These are phyloP conservation scores for Stachybotrys chartarum DNA, from an alignment of 2,329 filamentous ascomycete species.

Conservation along the genomic window DNA sequence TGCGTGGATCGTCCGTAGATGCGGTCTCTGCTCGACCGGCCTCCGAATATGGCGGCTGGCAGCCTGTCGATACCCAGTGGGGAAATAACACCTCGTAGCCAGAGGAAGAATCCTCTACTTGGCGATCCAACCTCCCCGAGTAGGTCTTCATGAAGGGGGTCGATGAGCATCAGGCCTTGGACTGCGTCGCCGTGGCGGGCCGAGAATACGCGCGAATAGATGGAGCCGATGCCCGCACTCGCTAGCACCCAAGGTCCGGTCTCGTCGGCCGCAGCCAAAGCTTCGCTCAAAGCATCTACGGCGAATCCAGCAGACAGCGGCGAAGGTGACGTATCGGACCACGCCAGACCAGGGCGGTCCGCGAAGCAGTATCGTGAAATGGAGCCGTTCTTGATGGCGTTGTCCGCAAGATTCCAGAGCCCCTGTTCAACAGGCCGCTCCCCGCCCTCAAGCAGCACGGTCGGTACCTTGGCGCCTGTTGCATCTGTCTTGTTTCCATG, in stretches of 20 bases:
- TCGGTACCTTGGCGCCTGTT: slow-evolving; percentile 54
- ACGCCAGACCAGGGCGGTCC: slow-evolving; percentile 83
- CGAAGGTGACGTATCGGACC: slow-evolving; percentile 85
- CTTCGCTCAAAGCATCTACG: slow-evolving; percentile 82
- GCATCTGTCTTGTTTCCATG: slow-evolving; percentile 57
- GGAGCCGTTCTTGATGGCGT: slow-evolving; percentile 68
- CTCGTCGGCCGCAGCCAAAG: slow-evolving; percentile 72
- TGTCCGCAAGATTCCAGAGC: slow-evolving; percentile 72
- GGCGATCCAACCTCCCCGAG: slow-evolving; percentile 61
- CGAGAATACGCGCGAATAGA: slow-evolving; percentile 88
- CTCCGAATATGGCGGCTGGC: slow-evolving; percentile 72
- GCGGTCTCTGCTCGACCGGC: slow-evolving; percentile 73
- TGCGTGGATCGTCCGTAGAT: slow-evolving; percentile 75
- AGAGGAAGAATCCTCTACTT: slow-evolving; percentile 72
- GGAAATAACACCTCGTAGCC: slow-evolving; percentile 78
- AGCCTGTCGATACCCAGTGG: slow-evolving; percentile 81
- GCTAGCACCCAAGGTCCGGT: slow-evolving; percentile 83
- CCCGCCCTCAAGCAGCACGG: slow-evolving; percentile 79
- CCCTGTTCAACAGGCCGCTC: slow-evolving; percentile 72
- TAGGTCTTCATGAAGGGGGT: slow-evolving; percentile 83
- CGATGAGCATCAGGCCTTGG: slow-evolving; percentile 74
- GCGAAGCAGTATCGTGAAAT: slow-evolving; percentile 91
- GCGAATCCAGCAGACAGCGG: slow-evolving; percentile 90
- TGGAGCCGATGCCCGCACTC: slow-evolving; percentile 77
- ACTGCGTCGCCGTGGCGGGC: slow-evolving; percentile 71